Evolutionary conservation across 1,284 basidiomycete genomes (phyloP), one percentile per base, ranked within the genome.

Genomic region (Exobasidium rhododendri): DNA sequence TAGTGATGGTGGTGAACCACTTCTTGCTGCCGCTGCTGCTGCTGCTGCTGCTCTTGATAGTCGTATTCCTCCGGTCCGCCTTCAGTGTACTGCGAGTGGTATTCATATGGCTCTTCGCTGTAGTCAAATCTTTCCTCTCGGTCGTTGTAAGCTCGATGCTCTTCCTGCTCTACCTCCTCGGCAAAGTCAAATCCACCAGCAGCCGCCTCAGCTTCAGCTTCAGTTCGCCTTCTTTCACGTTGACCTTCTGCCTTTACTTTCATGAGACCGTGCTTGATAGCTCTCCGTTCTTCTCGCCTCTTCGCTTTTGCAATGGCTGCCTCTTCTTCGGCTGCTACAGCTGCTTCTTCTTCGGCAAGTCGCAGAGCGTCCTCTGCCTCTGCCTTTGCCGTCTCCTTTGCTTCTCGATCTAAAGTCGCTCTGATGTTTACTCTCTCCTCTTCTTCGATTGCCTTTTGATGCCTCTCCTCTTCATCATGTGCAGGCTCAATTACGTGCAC

Each of bases 1-100:
- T 74, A 73, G 58, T 74, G 70, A 50, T 74, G 72, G 29, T 74
- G 72, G 50, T 71, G 69, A 4, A 74, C 67, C 28, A 71, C 67
- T 31, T 54, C 59, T 26, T 47, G 40, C 24, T 45, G 57, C n/a
- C 10, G 10, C 32, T 56, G 11, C 24, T 4, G 51, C 51, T n/a
- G 17, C 20, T 10, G 29, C 4, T 52, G 20, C 1, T 51, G 6
- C 2, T 59, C 13, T 4, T 58, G n/a, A 29, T 47, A 45, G 11
- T 22, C 57, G 32, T 62, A 62, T 24, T 35, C 61, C 4, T 59
- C 43, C 4, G 14, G 30, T 4, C 31, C 2, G 29, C 58, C 58
- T 4, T 47, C 52, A 11, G 20, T n/a, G 20, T 53, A 29, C 51
- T 53, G 51, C 17, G 51, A 17, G 10, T 4, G 7, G 13, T 31